A percentile compares a stretch with the other conserved stretches of the same genome.
These are phyloP conservation scores for Phytophthora constricta DNA, from an alignment of 352 stramenopile genomes.

Conservation along the genomic window DNA sequence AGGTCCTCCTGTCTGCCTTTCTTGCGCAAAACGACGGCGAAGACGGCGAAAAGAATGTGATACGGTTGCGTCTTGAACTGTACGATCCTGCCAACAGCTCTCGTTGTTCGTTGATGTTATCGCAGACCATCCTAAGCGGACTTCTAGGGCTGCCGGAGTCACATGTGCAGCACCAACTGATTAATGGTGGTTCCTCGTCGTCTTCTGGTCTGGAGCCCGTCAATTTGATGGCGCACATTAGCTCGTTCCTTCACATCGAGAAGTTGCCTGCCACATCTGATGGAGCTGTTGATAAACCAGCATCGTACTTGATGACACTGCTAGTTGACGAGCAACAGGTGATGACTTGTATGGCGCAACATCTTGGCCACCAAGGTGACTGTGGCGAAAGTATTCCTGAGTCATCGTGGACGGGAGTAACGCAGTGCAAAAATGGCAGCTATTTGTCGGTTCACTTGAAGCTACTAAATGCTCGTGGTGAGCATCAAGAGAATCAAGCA, in stretches of 20 bases:
- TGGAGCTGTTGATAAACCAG: constrained; percentile 3
- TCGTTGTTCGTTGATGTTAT: constrained; percentile 20
- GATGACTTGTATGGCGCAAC: constrained; percentile 13
- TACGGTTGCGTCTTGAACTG: constrained; percentile 30
- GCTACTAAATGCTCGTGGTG: background rate
- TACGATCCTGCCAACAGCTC: constrained; percentile 61
- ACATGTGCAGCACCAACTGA: background rate
- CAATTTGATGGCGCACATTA: constrained; percentile 48
- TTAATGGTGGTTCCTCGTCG: background rate
- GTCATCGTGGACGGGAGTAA: constrained; percentile 24
- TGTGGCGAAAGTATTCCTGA: background rate
- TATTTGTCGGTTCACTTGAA: constrained; percentile 29
- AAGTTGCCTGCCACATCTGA: constrained; percentile 18
- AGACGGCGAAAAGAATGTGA: background rate
- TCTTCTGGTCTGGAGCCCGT: background rate
- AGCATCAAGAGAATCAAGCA: background rate
- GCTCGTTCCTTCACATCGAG: constrained; percentile 46
- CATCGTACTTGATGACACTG: constrained; percentile 15
- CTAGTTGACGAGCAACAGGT: constrained; percentile 23
- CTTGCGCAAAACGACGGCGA: background rate
- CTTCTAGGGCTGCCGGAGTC: constrained; percentile 23
- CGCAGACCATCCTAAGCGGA: constrained; percentile 2
- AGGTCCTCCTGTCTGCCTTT: constrained; percentile 50
- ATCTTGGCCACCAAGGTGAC: background rate
- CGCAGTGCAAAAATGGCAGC: constrained; percentile 2